Evolutionary conservation across 495 filamentous ascomycete species (phyloP).

Genomic region (Hypoxylon lienhwacheense): DNA sequence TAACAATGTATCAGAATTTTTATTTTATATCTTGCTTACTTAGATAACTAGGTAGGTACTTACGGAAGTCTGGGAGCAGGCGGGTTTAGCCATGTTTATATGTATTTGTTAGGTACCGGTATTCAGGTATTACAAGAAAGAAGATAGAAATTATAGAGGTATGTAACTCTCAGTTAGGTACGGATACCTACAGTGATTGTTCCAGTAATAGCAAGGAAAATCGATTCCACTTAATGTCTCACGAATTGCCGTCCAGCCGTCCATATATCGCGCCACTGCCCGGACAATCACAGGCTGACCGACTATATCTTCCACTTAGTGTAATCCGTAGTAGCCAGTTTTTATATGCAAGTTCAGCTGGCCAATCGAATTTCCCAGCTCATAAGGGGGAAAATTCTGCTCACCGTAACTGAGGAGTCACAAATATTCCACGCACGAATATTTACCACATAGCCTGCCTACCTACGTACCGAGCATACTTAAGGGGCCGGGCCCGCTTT

Average conservation of each 20-base stretch:
- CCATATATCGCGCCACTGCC: constrained; percentile 26
- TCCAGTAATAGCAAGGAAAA: constrained; percentile 2
- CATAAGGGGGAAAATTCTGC: constrained; percentile 28
- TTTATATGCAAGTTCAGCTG: constrained; percentile 13
- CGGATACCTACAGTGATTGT: not conserved
- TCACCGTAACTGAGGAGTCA: constrained; percentile 25
- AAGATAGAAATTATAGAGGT: too few species aligned
- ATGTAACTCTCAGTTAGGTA: too few species aligned
- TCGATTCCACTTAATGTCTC: constrained; percentile 27
- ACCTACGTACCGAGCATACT: too few species aligned
- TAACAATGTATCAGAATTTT: too few species aligned
- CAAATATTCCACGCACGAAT: constrained; percentile 2
- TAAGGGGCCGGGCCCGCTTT: constrained; percentile 22
- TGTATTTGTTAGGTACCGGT: too few species aligned
- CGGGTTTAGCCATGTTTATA: too few species aligned
- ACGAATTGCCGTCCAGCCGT: constrained; percentile 16
- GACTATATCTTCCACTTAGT: constrained; percentile 10
- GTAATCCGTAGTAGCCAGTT: constrained; percentile 19
- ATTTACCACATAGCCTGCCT: too few species aligned
- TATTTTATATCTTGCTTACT: not conserved
- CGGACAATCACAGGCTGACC: constrained; percentile 4
- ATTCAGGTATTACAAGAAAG: too few species aligned
- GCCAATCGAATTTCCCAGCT: constrained; percentile 30
- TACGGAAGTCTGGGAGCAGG: not conserved
- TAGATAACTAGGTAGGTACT: not conserved